A percentile compares a stretch with the other conserved stretches of the same genome.
phyloP scores from a whole-genome alignment of 257 asterid species.

The Primulina huaijiensis region DNA sequence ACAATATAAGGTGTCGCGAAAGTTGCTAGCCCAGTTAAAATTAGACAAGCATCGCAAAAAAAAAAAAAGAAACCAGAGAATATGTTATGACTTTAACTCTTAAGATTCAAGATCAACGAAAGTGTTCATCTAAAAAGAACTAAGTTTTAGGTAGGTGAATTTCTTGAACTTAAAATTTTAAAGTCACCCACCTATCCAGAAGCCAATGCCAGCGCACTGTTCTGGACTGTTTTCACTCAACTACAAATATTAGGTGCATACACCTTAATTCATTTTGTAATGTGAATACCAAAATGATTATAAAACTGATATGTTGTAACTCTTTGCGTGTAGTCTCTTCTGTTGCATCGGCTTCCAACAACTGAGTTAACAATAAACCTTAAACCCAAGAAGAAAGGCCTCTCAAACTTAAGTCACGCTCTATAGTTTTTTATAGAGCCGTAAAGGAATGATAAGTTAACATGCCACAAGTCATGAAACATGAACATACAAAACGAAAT shows the following conservation, averaged over 20 bases:
- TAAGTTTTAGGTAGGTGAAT: neutral
- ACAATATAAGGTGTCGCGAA: neutral
- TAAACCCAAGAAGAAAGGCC: neutral
- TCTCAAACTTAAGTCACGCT: neutral
- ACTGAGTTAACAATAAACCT: too few species aligned
- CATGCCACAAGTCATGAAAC: neutral
- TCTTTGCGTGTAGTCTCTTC: neutral
- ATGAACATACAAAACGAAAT: neutral
- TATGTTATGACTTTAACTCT: neutral
- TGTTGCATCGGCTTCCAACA: neutral
- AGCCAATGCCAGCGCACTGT: neutral
- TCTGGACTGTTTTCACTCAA: neutral
- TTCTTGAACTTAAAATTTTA: too few species aligned
- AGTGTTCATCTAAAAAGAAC: neutral
- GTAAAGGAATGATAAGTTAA: too few species aligned
- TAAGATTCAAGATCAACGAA: neutral
- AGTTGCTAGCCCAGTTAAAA: constrained; percentile 3
- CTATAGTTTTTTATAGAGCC: neutral
- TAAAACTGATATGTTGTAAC: neutral
- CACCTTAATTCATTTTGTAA: neutral
- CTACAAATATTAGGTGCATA: neutral
- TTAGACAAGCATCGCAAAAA: constrained; percentile 9
- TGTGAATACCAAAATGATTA: neutral
- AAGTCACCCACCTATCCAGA: neutral
- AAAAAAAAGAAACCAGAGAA: neutral